Conservation (phyloP, 176 grass and related monocot species). For the Zizania latifolia region DNA sequence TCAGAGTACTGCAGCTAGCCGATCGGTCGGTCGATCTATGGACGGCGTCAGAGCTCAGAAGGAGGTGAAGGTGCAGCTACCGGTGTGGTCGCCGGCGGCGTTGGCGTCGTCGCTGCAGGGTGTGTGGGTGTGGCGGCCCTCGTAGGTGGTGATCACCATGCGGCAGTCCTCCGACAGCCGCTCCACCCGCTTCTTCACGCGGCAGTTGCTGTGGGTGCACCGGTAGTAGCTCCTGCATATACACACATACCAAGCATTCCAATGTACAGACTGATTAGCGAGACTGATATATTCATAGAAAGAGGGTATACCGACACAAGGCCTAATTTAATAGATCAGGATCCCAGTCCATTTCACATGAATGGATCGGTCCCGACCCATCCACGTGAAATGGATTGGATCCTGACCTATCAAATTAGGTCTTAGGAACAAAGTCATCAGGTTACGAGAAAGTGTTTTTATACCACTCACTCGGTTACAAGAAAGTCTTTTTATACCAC, state of each 20-base stretch:
- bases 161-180: constrained; percentile 84
- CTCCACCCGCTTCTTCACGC: constrained; percentile 97
- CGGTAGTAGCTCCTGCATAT: constrained; percentile 80
- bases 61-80: constrained; percentile 58
- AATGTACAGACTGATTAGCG: not conserved
- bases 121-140: constrained; percentile 81
- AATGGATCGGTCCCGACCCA: too few relatives aligned
- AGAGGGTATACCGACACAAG: too few relatives aligned
- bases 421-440: too few relatives aligned
- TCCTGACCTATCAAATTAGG: too few relatives aligned
- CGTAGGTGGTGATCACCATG: constrained; percentile 98
- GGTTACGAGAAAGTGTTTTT: too few relatives aligned
- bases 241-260: too few relatives aligned
- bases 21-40: not conserved
- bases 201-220: constrained; percentile 93
- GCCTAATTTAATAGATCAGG: too few relatives aligned
- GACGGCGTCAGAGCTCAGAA: constrained; percentile 37
- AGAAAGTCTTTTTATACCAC: too few relatives aligned
- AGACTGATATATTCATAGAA: not conserved
- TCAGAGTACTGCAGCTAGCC: too few relatives aligned
- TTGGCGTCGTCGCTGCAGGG: constrained; percentile 69
- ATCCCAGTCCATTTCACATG: too few relatives aligned
- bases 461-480: too few relatives aligned
- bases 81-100: constrained; percentile 44
- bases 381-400: too few relatives aligned